Percentiles rank a stretch among this genome's conserved stretches.
Conservation (phyloP, 345 rosid species). For the Cardamine chenopodiifolia region DNA sequence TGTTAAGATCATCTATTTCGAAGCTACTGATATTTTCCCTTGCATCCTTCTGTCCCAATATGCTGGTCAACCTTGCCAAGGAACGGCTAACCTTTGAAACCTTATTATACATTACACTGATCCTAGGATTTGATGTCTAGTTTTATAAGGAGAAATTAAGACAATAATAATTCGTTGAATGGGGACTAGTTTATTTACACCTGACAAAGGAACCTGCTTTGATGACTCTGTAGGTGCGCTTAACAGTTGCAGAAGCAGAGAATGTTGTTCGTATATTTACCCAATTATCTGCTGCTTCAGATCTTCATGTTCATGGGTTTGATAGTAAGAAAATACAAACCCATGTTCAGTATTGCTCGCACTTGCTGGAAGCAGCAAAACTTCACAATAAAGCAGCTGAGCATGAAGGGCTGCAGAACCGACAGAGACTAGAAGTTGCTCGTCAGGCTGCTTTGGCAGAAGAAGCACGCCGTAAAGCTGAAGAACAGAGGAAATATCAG, state of each 20-base stretch:
- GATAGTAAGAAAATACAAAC: slow-evolving; percentile 97
- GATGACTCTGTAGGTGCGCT: slow-evolving; percentile 68
- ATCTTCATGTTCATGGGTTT: slow-evolving; percentile 90
- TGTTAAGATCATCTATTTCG: not conserved
- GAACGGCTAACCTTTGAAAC: not conserved
- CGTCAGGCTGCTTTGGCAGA: slow-evolving; percentile 96
- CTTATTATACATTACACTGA: slow-evolving; percentile 14
- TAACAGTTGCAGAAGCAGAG: slow-evolving; percentile 90
- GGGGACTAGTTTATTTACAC: slow-evolving; percentile 3
- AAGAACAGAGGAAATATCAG: slow-evolving; percentile 93
- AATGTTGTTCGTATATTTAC: slow-evolving; percentile 92
- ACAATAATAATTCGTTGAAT: not conserved
- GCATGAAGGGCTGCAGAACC: slow-evolving; percentile 86
- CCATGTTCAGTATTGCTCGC: slow-evolving; percentile 95
- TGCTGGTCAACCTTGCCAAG: not conserved
- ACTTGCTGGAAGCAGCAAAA: slow-evolving; percentile 87
- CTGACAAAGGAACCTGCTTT: slow-evolving; percentile 31
- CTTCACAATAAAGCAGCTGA: slow-evolving; percentile 95
- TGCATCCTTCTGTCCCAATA: slow-evolving; percentile 5
- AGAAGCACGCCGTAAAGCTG: slow-evolving; percentile 98
- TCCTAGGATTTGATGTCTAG: slow-evolving; percentile 18
- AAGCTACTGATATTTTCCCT: slow-evolving; percentile 18
- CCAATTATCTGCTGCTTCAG: slow-evolving; percentile 88
- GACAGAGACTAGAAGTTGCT: slow-evolving; percentile 91
- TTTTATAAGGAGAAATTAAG: not conserved